Conservation (phyloP, 495 filamentous ascomycete genomes). For the Penicillium cinerascens region DNA sequence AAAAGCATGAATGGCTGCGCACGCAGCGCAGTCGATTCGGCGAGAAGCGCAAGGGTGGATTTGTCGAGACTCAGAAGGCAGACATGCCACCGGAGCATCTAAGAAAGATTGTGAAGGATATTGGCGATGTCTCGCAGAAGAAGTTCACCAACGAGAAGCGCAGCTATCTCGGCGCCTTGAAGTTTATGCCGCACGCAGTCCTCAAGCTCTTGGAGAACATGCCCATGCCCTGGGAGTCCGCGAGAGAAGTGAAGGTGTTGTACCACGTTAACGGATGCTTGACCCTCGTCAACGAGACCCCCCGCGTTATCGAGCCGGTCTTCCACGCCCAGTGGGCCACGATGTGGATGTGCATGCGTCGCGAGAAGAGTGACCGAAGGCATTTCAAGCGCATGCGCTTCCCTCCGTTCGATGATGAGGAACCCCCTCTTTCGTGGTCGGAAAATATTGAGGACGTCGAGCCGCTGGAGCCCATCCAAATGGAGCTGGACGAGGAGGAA, state of each 20-base stretch:
- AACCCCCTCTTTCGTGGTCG: slow-evolving; percentile 94
- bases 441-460: slow-evolving; percentile 99
- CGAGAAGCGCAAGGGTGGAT: slow-evolving; percentile 94
- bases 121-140: slow-evolving; percentile 98
- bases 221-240: slow-evolving; percentile 99
- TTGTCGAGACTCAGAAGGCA: slow-evolving; percentile 95
- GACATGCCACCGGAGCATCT: slow-evolving; percentile 99
- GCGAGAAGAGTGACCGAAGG: slow-evolving; percentile 93
- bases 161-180: slow-evolving; percentile 93
- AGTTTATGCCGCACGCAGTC: slow-evolving; percentile 99
- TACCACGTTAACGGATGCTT: slow-evolving; percentile 98
- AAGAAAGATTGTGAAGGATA: slow-evolving; percentile 97
- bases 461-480: slow-evolving; percentile 95
- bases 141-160: slow-evolving; percentile 99
- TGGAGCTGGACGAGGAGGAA: slow-evolving; percentile 97
- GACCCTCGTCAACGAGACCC: slow-evolving; percentile 95
- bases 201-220: slow-evolving; percentile 98
- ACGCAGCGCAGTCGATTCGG: slow-evolving; percentile 89
- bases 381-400: slow-evolving; percentile 99
- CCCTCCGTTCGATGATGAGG: slow-evolving; percentile 98
- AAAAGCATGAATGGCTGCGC: slow-evolving; percentile 98
- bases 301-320: slow-evolving; percentile 95
- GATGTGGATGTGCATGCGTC: slow-evolving; percentile 98
- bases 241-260: slow-evolving; percentile 92
- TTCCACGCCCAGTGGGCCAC: slow-evolving; percentile 99